Evolutionary conservation across 2,329 filamentous ascomycete species (phyloP).

Genomic region (Aspergillus sp.): DNA sequence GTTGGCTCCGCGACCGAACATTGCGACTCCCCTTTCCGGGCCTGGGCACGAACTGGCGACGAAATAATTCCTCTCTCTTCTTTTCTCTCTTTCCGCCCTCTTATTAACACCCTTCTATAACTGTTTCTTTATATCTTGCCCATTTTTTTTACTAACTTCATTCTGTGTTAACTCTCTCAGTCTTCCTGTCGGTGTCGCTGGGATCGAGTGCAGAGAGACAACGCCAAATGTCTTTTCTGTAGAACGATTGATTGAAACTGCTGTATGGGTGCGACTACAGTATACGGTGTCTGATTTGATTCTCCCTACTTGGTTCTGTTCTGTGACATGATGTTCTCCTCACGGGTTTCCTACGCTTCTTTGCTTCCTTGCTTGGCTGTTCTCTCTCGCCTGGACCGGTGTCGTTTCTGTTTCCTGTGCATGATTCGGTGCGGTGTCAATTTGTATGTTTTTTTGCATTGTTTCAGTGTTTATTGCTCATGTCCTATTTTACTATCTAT

Average conservation of each 20-base stretch:
- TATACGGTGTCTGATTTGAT: background rate
- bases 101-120: background rate
- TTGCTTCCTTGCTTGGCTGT: background rate
- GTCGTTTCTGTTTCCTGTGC: background rate
- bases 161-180: constrained; percentile 1
- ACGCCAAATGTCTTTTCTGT: background rate
- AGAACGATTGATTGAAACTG: constrained; percentile 4
- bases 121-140: background rate
- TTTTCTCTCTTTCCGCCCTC: background rate
- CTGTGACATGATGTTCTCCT: constrained; percentile 3
- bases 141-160: background rate
- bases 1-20: constrained; percentile 27
- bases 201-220: constrained; percentile 1
- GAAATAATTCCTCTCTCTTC: constrained; percentile 23
- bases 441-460: background rate
- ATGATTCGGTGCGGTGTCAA: constrained; percentile 4
- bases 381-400: background rate
- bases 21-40: constrained; percentile 21
- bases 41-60: constrained; percentile 27
- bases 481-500: background rate
- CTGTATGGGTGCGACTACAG: constrained; percentile 1
- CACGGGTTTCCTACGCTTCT: background rate
- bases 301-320: background rate
- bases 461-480: background rate
- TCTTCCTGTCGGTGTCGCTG: constrained; percentile 2